Evolutionary conservation across 2,329 filamentous ascomycete species (phyloP).

Genomic region (Pestalotiopsis fici): DNA sequence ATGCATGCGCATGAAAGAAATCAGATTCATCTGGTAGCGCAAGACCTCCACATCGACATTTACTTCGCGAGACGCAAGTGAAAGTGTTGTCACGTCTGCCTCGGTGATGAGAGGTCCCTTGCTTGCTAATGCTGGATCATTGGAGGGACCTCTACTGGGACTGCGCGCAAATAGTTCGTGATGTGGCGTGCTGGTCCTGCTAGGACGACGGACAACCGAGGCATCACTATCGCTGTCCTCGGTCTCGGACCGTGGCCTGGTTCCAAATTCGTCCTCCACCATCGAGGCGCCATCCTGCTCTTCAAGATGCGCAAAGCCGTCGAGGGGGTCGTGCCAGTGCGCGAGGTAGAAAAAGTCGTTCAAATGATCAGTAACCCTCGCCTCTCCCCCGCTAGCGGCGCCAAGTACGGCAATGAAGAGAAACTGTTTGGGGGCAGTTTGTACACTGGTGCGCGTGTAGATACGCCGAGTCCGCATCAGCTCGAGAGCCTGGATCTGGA

Average conservation of each 20-base stretch:
- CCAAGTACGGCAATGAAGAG: constrained; percentile 75
- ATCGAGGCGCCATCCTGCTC: constrained; percentile 43
- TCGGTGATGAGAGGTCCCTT: constrained; percentile 28
- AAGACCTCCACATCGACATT: constrained; percentile 74
- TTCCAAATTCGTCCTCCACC: constrained; percentile 27
- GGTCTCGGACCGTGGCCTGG: background rate
- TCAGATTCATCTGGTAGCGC: constrained; percentile 84
- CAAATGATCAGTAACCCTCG: constrained; percentile 56
- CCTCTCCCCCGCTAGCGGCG: constrained; percentile 44
- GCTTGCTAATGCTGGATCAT: background rate
- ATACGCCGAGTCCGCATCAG: constrained; percentile 79
- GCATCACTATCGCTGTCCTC: constrained; percentile 25
- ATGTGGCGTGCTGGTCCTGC: background rate
- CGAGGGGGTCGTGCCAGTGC: constrained; percentile 74
- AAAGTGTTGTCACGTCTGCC: constrained; percentile 59
- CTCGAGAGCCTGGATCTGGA: constrained; percentile 81
- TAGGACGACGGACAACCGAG: constrained; percentile 42
- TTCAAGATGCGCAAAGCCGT: constrained; percentile 77
- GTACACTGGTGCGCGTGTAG: constrained; percentile 72
- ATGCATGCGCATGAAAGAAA: constrained; percentile 85
- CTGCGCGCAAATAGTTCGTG: background rate
- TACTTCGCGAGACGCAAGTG: constrained; percentile 57
- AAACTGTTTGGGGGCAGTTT: constrained; percentile 76
- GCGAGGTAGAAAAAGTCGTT: constrained; percentile 89
- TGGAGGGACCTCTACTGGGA: background rate